Percentiles rank a stretch among this genome's conserved stretches.
These are phyloP conservation scores for Papiliotrema fonsecae DNA, from an alignment of 1,284 basidiomycete genomes.

Conservation along the genomic window DNA sequence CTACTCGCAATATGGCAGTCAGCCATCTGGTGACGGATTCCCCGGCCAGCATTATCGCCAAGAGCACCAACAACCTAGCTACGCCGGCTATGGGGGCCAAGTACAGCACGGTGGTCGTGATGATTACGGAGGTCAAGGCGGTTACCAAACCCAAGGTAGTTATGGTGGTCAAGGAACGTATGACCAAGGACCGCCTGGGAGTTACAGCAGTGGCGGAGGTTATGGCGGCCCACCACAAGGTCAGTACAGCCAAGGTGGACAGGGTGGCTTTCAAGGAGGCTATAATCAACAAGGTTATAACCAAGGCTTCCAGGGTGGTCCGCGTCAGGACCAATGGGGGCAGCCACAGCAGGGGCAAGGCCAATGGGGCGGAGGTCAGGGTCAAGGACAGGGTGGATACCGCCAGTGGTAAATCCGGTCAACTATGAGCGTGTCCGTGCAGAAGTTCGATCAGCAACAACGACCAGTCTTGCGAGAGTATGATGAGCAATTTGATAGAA, in stretches of 20 bases:
- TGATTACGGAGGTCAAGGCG: constrained; percentile 4
- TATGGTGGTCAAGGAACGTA: no score
- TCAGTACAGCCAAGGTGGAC: no score
- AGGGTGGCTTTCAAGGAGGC: no score
- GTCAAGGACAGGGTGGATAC: background rate
- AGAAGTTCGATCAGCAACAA: no score
- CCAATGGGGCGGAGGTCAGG: no score
- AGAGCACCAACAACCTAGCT: background rate
- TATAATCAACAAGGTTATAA: background rate
- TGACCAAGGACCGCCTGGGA: no score
- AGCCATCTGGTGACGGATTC: constrained; percentile 3
- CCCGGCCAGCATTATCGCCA: constrained; percentile 13
- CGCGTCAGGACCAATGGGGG: constrained; percentile 3
- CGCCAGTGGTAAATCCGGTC: constrained; percentile 3
- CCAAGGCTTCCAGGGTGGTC: constrained; percentile 2
- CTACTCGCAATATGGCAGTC: background rate
- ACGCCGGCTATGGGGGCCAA: constrained; percentile 3
- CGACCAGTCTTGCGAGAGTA: no score
- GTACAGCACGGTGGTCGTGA: constrained; percentile 3
- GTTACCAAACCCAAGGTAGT: constrained; percentile 2
- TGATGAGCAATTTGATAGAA: no score
- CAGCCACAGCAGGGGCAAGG: constrained; percentile 2
- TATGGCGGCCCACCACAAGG: no score
- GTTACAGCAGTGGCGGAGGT: no score
- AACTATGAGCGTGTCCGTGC: no score